Evolutionary conservation across 371 early-diverging fungal genomes (phyloP).

Genomic region (Mucor circinelloides): DNA sequence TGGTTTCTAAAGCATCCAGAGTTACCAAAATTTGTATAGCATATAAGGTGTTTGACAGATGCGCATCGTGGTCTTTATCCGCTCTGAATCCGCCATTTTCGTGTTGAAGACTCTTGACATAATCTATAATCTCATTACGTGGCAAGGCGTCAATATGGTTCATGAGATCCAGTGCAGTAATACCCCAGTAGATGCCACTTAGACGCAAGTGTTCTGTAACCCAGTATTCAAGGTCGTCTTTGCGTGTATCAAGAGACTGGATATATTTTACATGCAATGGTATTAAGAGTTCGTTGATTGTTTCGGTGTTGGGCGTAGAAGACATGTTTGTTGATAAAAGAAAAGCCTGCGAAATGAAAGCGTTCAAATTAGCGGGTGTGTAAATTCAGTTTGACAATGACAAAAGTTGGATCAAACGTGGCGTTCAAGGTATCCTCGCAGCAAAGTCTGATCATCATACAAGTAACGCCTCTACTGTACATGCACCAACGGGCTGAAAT

Average conservation of each 20-base stretch:
- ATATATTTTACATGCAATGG: constrained; percentile 81
- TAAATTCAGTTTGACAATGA: not conserved
- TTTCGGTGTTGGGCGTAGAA: not conserved
- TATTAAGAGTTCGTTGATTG: constrained; percentile 22
- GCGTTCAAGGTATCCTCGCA: too few relatives aligned
- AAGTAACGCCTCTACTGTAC: too few relatives aligned
- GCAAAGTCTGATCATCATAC: too few relatives aligned
- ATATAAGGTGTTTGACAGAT: constrained; percentile 90
- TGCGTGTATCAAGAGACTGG: constrained; percentile 72
- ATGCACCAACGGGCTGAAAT: too few relatives aligned
- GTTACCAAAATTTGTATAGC: constrained; percentile 93
- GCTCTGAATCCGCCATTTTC: constrained; percentile 94
- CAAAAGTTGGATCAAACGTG: too few relatives aligned
- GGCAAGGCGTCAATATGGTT: constrained; percentile 70
- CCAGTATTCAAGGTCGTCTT: constrained; percentile 93
- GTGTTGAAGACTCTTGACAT: constrained; percentile 81
- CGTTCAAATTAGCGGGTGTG: not conserved
- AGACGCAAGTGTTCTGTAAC: constrained; percentile 89
- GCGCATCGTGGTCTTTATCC: constrained; percentile 86
- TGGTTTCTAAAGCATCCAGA: constrained; percentile 74
- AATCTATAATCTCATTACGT: constrained; percentile 72
- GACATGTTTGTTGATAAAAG: not conserved
- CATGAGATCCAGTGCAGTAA: constrained; percentile 83
- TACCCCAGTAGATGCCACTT: constrained; percentile 95
- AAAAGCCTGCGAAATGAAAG: not conserved